These are phyloP conservation scores for Pythium folliculosum DNA, from an alignment of 352 stramenopile species.

Conservation along the genomic window DNA sequence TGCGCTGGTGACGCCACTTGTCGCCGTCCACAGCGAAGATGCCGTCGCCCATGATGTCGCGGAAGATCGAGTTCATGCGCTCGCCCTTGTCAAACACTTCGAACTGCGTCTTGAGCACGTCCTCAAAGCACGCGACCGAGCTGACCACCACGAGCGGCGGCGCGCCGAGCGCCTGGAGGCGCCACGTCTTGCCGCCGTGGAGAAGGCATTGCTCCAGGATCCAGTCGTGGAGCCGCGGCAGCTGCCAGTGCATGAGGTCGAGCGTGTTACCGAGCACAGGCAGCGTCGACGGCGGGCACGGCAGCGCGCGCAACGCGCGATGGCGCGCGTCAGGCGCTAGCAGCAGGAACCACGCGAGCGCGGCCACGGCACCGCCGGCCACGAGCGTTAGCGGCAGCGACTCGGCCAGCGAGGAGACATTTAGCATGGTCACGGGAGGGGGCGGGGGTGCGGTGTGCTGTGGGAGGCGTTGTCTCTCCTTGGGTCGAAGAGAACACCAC, in stretches of 20 bases:
- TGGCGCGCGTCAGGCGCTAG: conserved; percentile 20
- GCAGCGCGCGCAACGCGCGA: conserved; percentile 31
- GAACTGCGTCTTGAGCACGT: conserved; percentile 69
- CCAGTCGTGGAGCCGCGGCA: conserved; percentile 58
- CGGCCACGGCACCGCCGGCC: conserved; percentile 9
- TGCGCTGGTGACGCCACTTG: conserved; percentile 71
- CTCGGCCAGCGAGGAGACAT: not conserved
- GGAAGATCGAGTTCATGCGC: conserved; percentile 35
- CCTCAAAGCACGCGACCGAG: conserved; percentile 41
- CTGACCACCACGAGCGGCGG: conserved; percentile 46
- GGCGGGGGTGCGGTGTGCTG: too few relatives aligned
- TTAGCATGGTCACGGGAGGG: not conserved
- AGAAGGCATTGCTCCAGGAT: conserved; percentile 47
- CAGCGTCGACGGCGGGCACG: conserved; percentile 31
- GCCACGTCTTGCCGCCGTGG: conserved; percentile 45
- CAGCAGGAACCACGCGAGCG: conserved; percentile 10
- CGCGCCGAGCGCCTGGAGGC: conserved; percentile 40
- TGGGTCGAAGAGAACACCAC: too few relatives aligned
- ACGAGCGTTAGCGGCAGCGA: not conserved
- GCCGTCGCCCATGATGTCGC: conserved; percentile 64
- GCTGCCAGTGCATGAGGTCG: conserved; percentile 46
- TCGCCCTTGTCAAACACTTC: conserved; percentile 73
- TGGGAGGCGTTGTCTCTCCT: too few relatives aligned
- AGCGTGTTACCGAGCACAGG: conserved; percentile 29
- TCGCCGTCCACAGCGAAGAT: conserved; percentile 70